Evolutionary conservation across 768 basidiomycete species (phyloP).

Genomic region (Amyloporia xantha): DNA sequence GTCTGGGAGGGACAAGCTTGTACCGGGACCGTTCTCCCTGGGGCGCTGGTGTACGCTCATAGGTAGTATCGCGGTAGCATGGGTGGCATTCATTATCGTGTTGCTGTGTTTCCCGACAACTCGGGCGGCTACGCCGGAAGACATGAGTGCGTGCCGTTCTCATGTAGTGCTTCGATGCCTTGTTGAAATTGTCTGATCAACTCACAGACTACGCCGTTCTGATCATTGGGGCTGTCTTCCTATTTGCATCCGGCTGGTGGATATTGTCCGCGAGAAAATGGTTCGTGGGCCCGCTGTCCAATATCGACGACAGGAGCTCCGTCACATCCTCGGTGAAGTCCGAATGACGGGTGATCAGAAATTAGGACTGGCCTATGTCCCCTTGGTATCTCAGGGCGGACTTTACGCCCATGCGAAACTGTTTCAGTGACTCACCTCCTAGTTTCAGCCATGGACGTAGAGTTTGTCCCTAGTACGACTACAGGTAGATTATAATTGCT

Average conservation of each 20-base stretch:
- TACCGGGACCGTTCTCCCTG: constrained; percentile 18
- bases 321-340: background rate
- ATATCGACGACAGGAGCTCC: constrained; percentile 13
- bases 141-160: constrained; percentile 62
- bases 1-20: constrained; percentile 8
- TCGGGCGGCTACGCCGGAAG: constrained; percentile 32
- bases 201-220: constrained; percentile 58
- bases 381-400: too few species aligned
- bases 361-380: too few species aligned
- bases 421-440: too few species aligned
- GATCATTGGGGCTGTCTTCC: constrained; percentile 55
- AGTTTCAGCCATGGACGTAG: too few species aligned
- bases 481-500: too few species aligned
- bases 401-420: too few species aligned
- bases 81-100: constrained; percentile 19
- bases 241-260: constrained; percentile 63
- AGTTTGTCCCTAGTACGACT: too few species aligned
- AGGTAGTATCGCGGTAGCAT: constrained; percentile 14
- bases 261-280: constrained; percentile 57
- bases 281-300: constrained; percentile 65
- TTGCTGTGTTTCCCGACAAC: constrained; percentile 22
- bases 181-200: background rate
- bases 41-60: constrained; percentile 13
- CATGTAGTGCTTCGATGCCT: background rate
- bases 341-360: background rate